Percentiles rank a stretch among this genome's conserved stretches.
Evolutionary conservation across 2,329 filamentous ascomycete species (phyloP).

Genomic region (Colletotrichum kahawae): DNA sequence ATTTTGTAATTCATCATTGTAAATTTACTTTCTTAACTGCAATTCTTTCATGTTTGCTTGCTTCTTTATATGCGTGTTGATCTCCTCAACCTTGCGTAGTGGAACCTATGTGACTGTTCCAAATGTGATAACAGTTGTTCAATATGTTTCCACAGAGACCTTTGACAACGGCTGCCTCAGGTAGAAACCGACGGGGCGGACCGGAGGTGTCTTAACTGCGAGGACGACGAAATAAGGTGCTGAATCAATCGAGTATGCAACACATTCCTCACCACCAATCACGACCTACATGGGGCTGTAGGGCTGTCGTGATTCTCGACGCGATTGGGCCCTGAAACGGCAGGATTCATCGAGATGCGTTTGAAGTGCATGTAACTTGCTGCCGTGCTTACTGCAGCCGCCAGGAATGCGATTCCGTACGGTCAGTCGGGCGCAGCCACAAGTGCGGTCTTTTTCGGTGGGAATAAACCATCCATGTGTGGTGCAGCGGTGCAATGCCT

Average conservation of each 20-base stretch:
- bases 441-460: not conserved
- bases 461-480: not conserved
- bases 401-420: not conserved
- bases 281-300: not conserved
- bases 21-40: not conserved
- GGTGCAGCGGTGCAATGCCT: not conserved
- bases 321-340: not conserved
- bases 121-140: no score
- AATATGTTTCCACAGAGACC: no score
- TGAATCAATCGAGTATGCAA: not conserved
- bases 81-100: no score
- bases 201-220: not conserved
- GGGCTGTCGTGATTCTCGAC: not conserved
- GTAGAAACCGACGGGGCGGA: not conserved
- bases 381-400: not conserved
- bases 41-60: not conserved
- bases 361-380: not conserved
- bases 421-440: not conserved
- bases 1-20: not conserved
- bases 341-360: not conserved
- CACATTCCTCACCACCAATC: not conserved
- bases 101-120: no score
- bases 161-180: not conserved
- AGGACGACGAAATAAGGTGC: not conserved
- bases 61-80: no score